These are phyloP conservation scores for Chondrus crispus DNA, from an alignment of 23 red algal genomes.

Conservation along the genomic window DNA sequence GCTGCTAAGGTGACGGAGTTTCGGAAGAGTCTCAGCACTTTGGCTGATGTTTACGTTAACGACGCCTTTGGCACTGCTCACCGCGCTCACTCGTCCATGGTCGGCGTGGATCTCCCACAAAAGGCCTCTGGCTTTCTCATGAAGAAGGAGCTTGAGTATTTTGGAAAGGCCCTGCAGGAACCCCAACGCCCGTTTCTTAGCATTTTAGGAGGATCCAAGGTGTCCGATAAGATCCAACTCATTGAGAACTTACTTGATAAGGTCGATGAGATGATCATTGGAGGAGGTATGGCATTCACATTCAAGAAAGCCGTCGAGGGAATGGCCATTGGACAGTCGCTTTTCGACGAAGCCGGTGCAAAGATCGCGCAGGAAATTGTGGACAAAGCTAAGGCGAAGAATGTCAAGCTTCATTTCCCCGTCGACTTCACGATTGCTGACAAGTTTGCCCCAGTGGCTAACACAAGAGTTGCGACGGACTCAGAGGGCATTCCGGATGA, in stretches of 20 bases:
- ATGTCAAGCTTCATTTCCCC: slow-evolving; percentile 92
- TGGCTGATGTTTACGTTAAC: slow-evolving; percentile 92
- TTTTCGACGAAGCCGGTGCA: slow-evolving; percentile 87
- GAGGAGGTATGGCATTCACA: slow-evolving; percentile 91
- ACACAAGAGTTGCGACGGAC: slow-evolving; percentile 28
- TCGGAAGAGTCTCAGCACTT: slow-evolving; percentile 53
- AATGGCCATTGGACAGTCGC: slow-evolving; percentile 83
- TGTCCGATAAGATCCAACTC: slow-evolving; percentile 95
- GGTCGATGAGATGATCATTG: slow-evolving; percentile 98
- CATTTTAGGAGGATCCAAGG: slow-evolving; percentile 89
- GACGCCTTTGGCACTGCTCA: slow-evolving; percentile 98
- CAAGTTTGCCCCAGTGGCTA: slow-evolving; percentile 68
- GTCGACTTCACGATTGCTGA: slow-evolving; percentile 89
- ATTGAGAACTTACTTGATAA: slow-evolving; percentile 90
- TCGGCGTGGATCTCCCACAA: slow-evolving; percentile 75
- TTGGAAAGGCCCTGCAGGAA: slow-evolving; percentile 73
- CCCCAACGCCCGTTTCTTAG: slow-evolving; percentile 81
- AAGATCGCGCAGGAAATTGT: slow-evolving; percentile 74
- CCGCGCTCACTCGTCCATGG: slow-evolving; percentile 90
- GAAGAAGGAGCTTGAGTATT: slow-evolving; percentile 97
- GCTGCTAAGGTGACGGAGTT: slow-evolving; percentile 49
- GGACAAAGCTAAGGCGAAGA: slow-evolving; percentile 72
- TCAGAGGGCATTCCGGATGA: slow-evolving; percentile 82
- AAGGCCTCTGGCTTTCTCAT: slow-evolving; percentile 89
- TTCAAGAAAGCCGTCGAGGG: slow-evolving; percentile 80